Evolutionary conservation across 495 filamentous ascomycete species (phyloP).

Genomic region (Lophiotrema nucula): DNA sequence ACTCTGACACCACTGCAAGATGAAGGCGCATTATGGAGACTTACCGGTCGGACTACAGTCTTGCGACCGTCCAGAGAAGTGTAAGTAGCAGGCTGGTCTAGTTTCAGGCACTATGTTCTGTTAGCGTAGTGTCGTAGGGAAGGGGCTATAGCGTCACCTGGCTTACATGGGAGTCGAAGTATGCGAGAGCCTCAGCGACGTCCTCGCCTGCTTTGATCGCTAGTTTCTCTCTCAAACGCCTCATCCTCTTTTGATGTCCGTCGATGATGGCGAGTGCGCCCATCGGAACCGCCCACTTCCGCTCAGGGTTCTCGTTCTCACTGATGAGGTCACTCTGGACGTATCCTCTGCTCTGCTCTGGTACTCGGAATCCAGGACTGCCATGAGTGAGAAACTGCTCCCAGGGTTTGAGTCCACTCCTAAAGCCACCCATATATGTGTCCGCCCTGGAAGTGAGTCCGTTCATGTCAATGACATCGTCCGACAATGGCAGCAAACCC

Average conservation of each 20-base stretch:
- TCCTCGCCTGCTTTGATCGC: background rate
- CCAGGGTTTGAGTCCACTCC: conserved; percentile 6
- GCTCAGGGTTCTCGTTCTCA: background rate
- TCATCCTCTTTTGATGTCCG: background rate
- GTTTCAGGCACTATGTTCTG: background rate
- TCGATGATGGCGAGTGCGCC: background rate
- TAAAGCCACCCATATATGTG: background rate
- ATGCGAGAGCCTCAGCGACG: background rate
- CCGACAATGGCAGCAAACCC: background rate
- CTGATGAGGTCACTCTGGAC: background rate
- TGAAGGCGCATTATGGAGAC: background rate
- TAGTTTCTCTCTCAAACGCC: background rate
- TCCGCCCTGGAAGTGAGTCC: background rate
- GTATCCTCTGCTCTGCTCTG: background rate
- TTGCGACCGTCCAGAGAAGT: background rate
- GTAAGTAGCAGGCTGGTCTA: background rate
- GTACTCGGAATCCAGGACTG: conserved; percentile 6
- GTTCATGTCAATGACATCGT: background rate
- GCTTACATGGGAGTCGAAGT: background rate
- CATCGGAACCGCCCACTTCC: background rate
- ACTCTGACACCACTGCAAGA: background rate
- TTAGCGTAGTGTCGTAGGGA: background rate
- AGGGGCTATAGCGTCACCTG: background rate
- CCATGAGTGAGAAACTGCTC: conserved; percentile 12
- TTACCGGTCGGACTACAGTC: background rate